phyloP scores from a whole-genome alignment of 2,329 filamentous ascomycete genomes.

The Cladosporium sp. region DNA sequence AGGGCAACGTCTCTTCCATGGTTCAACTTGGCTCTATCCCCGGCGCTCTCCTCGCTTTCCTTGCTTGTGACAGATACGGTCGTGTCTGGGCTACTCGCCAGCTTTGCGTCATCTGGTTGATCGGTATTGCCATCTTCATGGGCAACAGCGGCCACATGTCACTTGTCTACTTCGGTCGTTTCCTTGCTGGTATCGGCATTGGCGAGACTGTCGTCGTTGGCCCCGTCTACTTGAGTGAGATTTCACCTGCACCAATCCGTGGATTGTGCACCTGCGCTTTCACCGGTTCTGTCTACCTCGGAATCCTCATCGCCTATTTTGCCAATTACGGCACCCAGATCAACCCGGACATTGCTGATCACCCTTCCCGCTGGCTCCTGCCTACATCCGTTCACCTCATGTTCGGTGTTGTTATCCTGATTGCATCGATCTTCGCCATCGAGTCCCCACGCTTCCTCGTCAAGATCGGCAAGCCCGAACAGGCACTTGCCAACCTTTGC shows the following conservation, averaged over 20 bases:
- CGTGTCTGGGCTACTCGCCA: slow-evolving; percentile 42
- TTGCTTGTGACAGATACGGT: slow-evolving; percentile 42
- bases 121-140: slow-evolving; percentile 40
- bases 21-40: slow-evolving; percentile 72
- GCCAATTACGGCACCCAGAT: slow-evolving; percentile 49
- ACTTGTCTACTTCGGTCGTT: slow-evolving; percentile 59
- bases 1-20: slow-evolving; percentile 70
- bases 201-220: slow-evolving; percentile 41
- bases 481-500: slow-evolving; percentile 53
- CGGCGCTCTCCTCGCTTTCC: slow-evolving; percentile 60
- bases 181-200: slow-evolving; percentile 52
- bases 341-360: slow-evolving; percentile 37
- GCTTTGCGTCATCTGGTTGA: slow-evolving; percentile 38
- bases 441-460: slow-evolving; percentile 66
- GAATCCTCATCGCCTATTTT: slow-evolving; percentile 65
- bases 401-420: slow-evolving; percentile 66
- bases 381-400: slow-evolving; percentile 73
- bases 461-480: slow-evolving; percentile 61
- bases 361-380: slow-evolving; percentile 47
- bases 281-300: slow-evolving; percentile 65
- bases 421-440: slow-evolving; percentile 57
- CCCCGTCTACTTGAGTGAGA: slow-evolving; percentile 58
- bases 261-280: slow-evolving; percentile 69
- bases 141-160: slow-evolving; percentile 33
- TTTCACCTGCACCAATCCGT: slow-evolving; percentile 55